Base-by-base conservation (phyloP, 768 basidiomycete species). In the Cyclocybe cylindracea region DNA sequence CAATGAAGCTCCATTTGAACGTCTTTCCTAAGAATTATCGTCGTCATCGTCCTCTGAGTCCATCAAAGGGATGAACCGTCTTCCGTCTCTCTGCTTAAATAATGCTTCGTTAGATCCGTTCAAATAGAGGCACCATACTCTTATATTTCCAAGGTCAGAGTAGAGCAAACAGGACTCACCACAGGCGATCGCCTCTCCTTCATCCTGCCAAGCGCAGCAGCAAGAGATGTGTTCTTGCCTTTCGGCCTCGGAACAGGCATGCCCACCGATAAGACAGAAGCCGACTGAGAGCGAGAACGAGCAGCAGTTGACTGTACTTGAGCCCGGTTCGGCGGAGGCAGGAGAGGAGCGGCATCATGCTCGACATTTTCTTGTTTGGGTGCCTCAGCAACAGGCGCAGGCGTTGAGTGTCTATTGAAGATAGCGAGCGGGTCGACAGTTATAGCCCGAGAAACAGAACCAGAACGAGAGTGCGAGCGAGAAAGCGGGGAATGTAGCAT, bases 31-130 rank as follows among this genome's bases (percentile, higher is more conserved):
- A 16, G 16, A 16, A 16, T 16, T 16, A 3, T 70, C 50, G 61
- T 66, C 66, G 14, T 72, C 71, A 18, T 71, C 70, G n/a, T 74
- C 74, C 37, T 80, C 78, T 3, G 74, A 74, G 54, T 78, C 76
- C 41, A 74, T 66, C 37, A 80, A 54, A 7, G 78, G 75, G 31
- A 80, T 79, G 49, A 78, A 80, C 10, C 78, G 68, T 49, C 76
- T 69, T 55, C 77, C 76, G 58, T 75, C 71, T 55, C 68, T 71
- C 74, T 77, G 48, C 5, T 16, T 46, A 38, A n/a, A 37, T 6
- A 29, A 33, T 19, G 39, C 16, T 3, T 5, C 24, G 5, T 24
- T 24, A 24, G 24, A 24, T 24, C 24, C 24, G 24, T 24, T 24
- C 5, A 24, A 24, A 24, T 24, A 5, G 3, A 24, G 24, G 24